These are phyloP conservation scores for Periconia macrospinosa DNA, from an alignment of 2,329 filamentous ascomycete genomes.

Conservation along the genomic window DNA sequence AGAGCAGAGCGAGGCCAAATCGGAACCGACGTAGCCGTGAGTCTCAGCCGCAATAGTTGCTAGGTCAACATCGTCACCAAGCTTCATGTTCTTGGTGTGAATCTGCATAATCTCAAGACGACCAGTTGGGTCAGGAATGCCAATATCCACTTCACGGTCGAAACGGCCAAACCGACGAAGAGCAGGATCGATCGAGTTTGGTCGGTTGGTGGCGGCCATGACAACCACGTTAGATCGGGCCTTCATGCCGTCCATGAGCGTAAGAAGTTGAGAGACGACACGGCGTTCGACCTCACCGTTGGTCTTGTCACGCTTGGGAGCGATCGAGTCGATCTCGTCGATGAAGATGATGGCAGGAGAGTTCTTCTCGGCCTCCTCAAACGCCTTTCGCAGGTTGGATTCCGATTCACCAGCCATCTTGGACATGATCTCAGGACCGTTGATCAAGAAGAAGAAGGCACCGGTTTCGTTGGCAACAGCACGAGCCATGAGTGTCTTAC, in stretches of 20 bases:
- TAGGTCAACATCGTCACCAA: slow-evolving; percentile 92
- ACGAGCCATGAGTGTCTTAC: slow-evolving; percentile 99
- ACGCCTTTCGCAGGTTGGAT: slow-evolving; percentile 97
- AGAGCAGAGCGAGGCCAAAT: slow-evolving; percentile 96
- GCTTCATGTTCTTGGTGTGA: slow-evolving; percentile 99
- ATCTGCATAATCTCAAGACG: slow-evolving; percentile 99
- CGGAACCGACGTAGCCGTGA: slow-evolving; percentile 97
- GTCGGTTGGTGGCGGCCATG: slow-evolving; percentile 98
- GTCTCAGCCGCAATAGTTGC: slow-evolving; percentile 97
- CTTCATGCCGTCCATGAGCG: slow-evolving; percentile 99
- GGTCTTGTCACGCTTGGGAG: slow-evolving; percentile 99
- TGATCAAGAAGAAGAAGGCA: slow-evolving; percentile 99
- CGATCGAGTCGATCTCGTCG: slow-evolving; percentile 98
- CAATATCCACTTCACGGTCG: slow-evolving; percentile 98
- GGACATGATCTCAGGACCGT: slow-evolving; percentile 99
- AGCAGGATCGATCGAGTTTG: slow-evolving; percentile 97
- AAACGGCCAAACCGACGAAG: slow-evolving; percentile 98
- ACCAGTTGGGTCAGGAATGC: slow-evolving; percentile 95
- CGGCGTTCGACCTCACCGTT: slow-evolving; percentile 98
- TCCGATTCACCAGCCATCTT: slow-evolving; percentile 99
- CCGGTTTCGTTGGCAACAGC: slow-evolving; percentile 98
- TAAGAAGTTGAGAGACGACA: slow-evolving; percentile 94
- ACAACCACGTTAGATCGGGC: slow-evolving; percentile 97
- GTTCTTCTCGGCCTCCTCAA: slow-evolving; percentile 99
- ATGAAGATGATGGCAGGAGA: slow-evolving; percentile 99